Percentiles rank a stretch among this genome's conserved stretches.
Conservation (phyloP, 106 monocot species). For the Agapanthus africanus region DNA sequence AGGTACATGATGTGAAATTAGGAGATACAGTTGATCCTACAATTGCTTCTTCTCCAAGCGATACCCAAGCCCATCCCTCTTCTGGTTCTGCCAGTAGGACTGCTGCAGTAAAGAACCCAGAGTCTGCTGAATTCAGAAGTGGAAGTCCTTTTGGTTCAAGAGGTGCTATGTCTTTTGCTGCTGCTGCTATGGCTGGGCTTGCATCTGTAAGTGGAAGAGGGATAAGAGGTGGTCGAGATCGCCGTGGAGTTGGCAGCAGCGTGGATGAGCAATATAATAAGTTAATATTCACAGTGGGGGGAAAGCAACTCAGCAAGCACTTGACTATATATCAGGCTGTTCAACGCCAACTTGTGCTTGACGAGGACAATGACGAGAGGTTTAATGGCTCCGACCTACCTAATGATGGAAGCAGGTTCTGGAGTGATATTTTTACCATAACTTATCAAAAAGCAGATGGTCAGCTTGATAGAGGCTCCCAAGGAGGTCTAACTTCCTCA, state of each 20-base stretch:
- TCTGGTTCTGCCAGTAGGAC: slow-evolving; percentile 51
- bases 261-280: slow-evolving; percentile 62
- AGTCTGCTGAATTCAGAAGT: slow-evolving; percentile 51
- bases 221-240: slow-evolving; percentile 67
- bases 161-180: slow-evolving; percentile 94
- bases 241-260: slow-evolving; percentile 33
- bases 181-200: slow-evolving; percentile 95
- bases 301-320: slow-evolving; percentile 77
- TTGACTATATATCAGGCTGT: slow-evolving; percentile 95
- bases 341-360: slow-evolving; percentile 72
- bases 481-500: slow-evolving; percentile 34
- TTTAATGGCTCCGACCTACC: slow-evolving; percentile 47
- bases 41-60: slow-evolving; percentile 41
- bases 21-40: slow-evolving; percentile 59
- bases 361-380: slow-evolving; percentile 74
- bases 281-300: slow-evolving; percentile 73
- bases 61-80: slow-evolving; percentile 50
- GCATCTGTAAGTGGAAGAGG: slow-evolving; percentile 80
- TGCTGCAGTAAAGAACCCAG: slow-evolving; percentile 23
- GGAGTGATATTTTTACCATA: slow-evolving; percentile 91
- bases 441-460: slow-evolving; percentile 84
- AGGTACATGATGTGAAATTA: slow-evolving; percentile 95
- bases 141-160: slow-evolving; percentile 65
- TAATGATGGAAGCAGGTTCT: slow-evolving; percentile 72
- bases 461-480: slow-evolving; percentile 38